Base-by-base conservation (phyloP, 2,329 filamentous ascomycete species). In the Nemania sp. region DNA sequence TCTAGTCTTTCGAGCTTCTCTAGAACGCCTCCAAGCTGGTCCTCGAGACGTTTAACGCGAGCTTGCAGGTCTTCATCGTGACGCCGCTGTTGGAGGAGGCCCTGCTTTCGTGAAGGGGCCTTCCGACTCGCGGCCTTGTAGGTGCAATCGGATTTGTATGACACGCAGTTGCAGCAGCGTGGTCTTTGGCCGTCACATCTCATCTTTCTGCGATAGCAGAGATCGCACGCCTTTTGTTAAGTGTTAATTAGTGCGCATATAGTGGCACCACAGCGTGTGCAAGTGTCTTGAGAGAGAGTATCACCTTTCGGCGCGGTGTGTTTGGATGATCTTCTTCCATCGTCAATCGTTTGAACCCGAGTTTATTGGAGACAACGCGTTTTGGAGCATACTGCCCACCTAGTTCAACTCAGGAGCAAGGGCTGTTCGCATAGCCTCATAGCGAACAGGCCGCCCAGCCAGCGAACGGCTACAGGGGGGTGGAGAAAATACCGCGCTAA, bases 101-200 rank as follows among this genome's bases (percentile, higher is more conserved):
- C 48, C 33, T 51, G 49, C 42, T 42, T 60, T 52, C 50, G 50
- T 17, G 44, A 41, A 11, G 44, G 41, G 2, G 51, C 39, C 42
- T 58, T 61, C 11, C 61, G 57, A 24, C 52, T 52, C 19, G 57
- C 48, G 12, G 57, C 50, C 15, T 53, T 54, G 34, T 45, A 56
- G 12, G 61, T 62, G 30, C 61, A 63, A n/a, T 63, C 57, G 5
- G 48, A 49, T 14, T 55, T 40, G 26, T 62, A 53, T 7, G 53
- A 34, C 2, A 59, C 43, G 34, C 61, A 63, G 24, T 53, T 17
- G 31, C 57, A 60, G 44, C 61, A 63, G 17, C 57, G 54, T 20
- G 59, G 61, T 30, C 39, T 48, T 47, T 61, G 50, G 12, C 57
- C 50, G 23, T 63, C 61, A 33, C 61, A 63, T 49, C 61, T 63